Evolutionary conservation across 1,284 basidiomycete species (phyloP), one percentile per base, ranked within the genome.

Genomic region (Lignosus rhinocerotis): DNA sequence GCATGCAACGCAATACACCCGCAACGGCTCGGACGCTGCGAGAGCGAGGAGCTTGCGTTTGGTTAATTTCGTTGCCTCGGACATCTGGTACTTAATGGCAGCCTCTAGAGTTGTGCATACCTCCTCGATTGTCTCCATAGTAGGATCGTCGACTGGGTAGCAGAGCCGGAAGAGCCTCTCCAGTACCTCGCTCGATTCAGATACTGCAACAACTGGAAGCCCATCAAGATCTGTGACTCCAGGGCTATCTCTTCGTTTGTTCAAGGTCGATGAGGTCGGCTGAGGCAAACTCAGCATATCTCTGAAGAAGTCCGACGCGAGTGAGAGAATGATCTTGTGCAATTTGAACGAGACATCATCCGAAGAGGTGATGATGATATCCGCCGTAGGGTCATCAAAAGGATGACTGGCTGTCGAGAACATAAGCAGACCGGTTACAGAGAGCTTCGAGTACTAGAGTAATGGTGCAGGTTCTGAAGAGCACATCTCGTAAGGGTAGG

Each of bases 251-350:
- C 30, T 21, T 14, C 36, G 47, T 12, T 16, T 5, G 12, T 31
- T n/a, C 9, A 11, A 17, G 17, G 7, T 10, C 6, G 30, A 9
- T 8, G 34, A 7, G 17, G 21, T 11, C 51, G 66, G 59, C 10
- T 58, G 69, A 7, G 73, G 70, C 43, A 78, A 55, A 12, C 68
- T 63, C 56, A 79, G 72, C 76, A 79, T 76, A 25, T 69, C 65
- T 17, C 67, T 62, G 61, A 81, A 80, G 54, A 77, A n/a, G 31
- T 66, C 60, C 6, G 80, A 80, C 3, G 80, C 74, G 30, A 79
- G 70, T 11, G 76, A 72, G 17, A 80, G 69, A 34, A 80, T 63
- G 38, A 68, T 63, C 11, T 69, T 70, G 54, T 73, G 62, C 5
- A 75, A 70, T 19, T 62, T 66, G 57, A 80, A 79, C 75, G 1